Percentiles rank a stretch among this genome's conserved stretches.
Evolutionary conservation across 2,329 filamentous ascomycete genomes (phyloP).

Genomic region (Coleophoma eucalyptorum): DNA sequence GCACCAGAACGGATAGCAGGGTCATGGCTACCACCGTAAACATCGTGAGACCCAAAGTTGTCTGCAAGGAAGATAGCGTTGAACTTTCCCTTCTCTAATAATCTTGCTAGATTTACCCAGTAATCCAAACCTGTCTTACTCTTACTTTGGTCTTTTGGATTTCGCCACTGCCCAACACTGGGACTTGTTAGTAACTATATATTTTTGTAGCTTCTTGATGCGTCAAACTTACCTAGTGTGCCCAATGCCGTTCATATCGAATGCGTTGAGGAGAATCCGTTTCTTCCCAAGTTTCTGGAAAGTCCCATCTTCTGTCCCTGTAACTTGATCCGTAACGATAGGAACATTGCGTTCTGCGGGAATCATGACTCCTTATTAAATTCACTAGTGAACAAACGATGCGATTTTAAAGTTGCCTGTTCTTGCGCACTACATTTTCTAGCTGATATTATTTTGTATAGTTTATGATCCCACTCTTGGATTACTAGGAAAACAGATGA

Average conservation of each 20-base stretch:
- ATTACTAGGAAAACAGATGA: no score
- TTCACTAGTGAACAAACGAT: no score
- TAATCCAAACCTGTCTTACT: conserved; percentile 44
- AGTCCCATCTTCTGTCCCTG: no score
- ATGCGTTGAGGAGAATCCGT: conserved; percentile 41
- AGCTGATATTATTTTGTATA: no score
- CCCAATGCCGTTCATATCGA: conserved; percentile 29
- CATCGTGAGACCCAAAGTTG: conserved; percentile 52
- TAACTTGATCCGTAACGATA: no score
- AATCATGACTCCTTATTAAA: no score
- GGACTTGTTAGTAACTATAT: not conserved
- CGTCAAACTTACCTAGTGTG: conserved; percentile 14
- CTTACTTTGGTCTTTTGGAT: conserved; percentile 61
- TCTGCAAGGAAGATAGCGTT: conserved; percentile 64
- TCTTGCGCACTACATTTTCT: no score
- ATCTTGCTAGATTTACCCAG: conserved; percentile 39
- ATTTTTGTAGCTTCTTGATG: not conserved
- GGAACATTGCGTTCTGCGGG: no score
- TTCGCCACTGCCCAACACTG: conserved; percentile 47
- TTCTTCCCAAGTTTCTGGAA: conserved; percentile 30
- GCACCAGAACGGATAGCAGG: conserved; percentile 57
- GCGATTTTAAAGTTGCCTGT: no score
- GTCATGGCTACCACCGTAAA: conserved; percentile 51
- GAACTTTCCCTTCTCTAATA: conserved; percentile 56
- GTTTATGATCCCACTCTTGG: no score